Evolutionary conservation across 768 basidiomycete species (phyloP).

Genomic region (Gelatoporia subvermispora): DNA sequence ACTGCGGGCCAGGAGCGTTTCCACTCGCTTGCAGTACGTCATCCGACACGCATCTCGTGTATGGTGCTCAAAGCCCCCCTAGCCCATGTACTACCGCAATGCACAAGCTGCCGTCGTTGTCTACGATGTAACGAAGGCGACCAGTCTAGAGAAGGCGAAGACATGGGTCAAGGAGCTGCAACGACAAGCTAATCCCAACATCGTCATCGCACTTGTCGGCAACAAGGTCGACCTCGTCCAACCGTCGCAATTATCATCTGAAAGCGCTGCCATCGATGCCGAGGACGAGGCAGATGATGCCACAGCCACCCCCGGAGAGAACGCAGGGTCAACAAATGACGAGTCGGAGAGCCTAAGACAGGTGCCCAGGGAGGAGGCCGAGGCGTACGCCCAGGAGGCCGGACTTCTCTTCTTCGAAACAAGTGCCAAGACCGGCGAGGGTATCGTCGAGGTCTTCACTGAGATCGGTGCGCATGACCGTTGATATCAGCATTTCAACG

Average conservation of each 20-base stretch:
- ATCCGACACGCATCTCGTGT: neutral
- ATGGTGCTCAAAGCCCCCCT: constrained; percentile 4
- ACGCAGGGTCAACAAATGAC: constrained; percentile 37
- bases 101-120: constrained; percentile 98
- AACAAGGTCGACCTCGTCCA: constrained; percentile 95
- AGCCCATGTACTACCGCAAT: constrained; percentile 99
- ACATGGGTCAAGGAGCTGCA: constrained; percentile 99
- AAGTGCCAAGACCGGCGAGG: constrained; percentile 94
- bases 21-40: constrained; percentile 87
- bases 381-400: constrained; percentile 94
- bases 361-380: constrained; percentile 91
- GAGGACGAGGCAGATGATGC: constrained; percentile 93
- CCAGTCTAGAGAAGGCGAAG: constrained; percentile 96
- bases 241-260: constrained; percentile 48
- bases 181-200: constrained; percentile 97
- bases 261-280: constrained; percentile 51
- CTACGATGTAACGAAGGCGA: constrained; percentile 94
- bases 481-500: neutral
- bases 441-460: constrained; percentile 94
- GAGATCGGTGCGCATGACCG: constrained; percentile 70
- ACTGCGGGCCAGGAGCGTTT: constrained; percentile 95
- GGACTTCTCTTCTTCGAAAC: constrained; percentile 96
- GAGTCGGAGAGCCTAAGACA: constrained; percentile 78
- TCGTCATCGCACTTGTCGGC: constrained; percentile 96
- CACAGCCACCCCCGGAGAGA: constrained; percentile 79